Evolutionary conservation across 306 rosid species (phyloP).

Genomic region (Aeschynomene evenia): DNA sequence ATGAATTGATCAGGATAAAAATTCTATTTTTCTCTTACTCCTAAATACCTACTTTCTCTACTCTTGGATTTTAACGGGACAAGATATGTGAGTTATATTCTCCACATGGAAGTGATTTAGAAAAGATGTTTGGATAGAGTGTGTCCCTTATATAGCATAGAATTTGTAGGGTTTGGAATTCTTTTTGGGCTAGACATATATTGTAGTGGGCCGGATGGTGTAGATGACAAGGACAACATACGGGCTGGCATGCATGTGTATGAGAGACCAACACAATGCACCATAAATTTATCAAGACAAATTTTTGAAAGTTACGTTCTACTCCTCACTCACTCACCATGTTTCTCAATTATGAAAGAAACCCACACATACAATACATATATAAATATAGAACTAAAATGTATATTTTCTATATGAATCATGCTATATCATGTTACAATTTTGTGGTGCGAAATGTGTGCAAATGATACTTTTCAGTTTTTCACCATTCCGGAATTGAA

Average conservation of each 20-base stretch:
- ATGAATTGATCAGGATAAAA: too few relatives aligned
- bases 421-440: too few relatives aligned
- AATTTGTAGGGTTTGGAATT: background rate
- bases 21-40: too few relatives aligned
- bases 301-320: conserved; percentile 11
- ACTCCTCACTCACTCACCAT: conserved; percentile 21
- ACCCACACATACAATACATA: background rate
- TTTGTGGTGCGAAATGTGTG: too few relatives aligned
- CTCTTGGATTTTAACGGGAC: too few relatives aligned
- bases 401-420: too few relatives aligned
- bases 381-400: too few relatives aligned
- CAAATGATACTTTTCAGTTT: too few relatives aligned
- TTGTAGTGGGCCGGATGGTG: background rate
- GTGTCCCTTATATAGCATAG: background rate
- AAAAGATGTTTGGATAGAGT: background rate
- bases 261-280: background rate
- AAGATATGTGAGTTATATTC: background rate
- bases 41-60: too few relatives aligned
- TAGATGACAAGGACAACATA: background rate
- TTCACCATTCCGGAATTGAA: too few relatives aligned
- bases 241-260: background rate
- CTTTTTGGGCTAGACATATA: background rate
- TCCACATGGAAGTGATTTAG: background rate
- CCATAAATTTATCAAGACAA: conserved; percentile 4
- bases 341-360: background rate